Percentiles rank a stretch among this genome's conserved stretches.
Evolutionary conservation across 805 yeast species (phyloP).

Genomic region (Candida nonsorbophila): DNA sequence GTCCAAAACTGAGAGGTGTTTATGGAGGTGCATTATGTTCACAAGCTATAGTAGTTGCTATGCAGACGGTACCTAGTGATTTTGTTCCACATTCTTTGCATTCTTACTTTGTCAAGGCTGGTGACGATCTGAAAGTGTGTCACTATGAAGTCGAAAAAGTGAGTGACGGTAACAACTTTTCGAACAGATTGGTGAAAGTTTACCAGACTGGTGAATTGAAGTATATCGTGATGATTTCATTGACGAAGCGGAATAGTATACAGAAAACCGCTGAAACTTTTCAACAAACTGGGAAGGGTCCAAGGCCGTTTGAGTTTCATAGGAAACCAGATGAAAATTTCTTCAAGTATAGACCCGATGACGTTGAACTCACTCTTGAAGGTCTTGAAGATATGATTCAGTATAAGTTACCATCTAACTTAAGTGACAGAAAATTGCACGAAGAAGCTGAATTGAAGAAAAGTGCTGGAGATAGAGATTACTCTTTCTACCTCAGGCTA

Average conservation of each 20-base stretch:
- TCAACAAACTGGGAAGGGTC: conserved; percentile 15
- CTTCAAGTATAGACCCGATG: conserved; percentile 15
- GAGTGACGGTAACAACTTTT: conserved; percentile 31
- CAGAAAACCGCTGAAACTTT: conserved; percentile 9
- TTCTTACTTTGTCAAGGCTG: conserved; percentile 34
- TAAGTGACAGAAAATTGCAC: conserved; percentile 14
- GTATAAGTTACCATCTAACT: conserved; percentile 24
- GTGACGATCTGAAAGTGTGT: conserved; percentile 23
- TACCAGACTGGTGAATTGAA: conserved; percentile 22
- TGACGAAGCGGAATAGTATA: conserved; percentile 25
- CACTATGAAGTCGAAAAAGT: conserved; percentile 27
- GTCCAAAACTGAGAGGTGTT: conserved; percentile 28
- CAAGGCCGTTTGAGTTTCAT: conserved; percentile 29
- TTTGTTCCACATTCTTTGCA: conserved; percentile 39
- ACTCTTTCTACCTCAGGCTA: conserved; percentile 27
- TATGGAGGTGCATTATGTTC: conserved; percentile 38
- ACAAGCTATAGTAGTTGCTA: conserved; percentile 34
- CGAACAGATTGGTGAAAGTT: conserved; percentile 26
- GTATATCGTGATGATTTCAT: conserved; percentile 30
- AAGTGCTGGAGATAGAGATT: conserved; percentile 23
- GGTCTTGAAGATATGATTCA: conserved; percentile 11
- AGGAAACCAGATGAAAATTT: conserved; percentile 18
- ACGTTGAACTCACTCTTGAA: too few species aligned
- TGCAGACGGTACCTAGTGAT: conserved; percentile 18
- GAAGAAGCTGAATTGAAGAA: conserved; percentile 14